These are phyloP conservation scores for Fomitopsis betulina DNA, from an alignment of 1,284 basidiomycete species.

Conservation along the genomic window DNA sequence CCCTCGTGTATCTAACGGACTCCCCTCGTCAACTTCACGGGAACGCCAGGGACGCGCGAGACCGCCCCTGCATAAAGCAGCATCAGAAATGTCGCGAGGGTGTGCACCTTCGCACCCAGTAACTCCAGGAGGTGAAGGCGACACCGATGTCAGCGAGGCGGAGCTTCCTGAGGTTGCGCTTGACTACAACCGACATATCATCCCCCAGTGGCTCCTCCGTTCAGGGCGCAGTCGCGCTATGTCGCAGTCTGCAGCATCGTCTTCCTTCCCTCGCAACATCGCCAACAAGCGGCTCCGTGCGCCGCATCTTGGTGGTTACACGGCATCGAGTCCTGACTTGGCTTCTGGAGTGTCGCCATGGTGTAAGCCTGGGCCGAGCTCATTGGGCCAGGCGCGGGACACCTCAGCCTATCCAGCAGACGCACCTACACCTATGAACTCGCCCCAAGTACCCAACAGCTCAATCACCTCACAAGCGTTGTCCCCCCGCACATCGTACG, in stretches of 20 bases:
- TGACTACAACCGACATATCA: constrained; percentile 92
- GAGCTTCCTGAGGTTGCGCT: constrained; percentile 89
- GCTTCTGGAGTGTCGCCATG: constrained; percentile 23
- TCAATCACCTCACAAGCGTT: constrained; percentile 1
- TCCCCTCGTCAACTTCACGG: constrained; percentile 5
- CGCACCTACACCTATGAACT: constrained; percentile 52
- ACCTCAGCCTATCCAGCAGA: constrained; percentile 27
- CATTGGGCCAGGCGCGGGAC: constrained; percentile 5
- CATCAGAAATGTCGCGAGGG: constrained; percentile 25
- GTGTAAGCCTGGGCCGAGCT: not conserved
- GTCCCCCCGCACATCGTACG: constrained; percentile 16
- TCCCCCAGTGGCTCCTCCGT: constrained; percentile 88
- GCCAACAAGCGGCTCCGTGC: constrained; percentile 24
- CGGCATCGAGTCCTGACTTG: constrained; percentile 66
- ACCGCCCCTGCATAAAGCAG: constrained; percentile 33
- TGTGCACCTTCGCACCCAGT: not conserved
- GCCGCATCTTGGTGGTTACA: constrained; percentile 42
- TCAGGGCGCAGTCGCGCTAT: constrained; percentile 47
- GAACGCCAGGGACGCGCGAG: constrained; percentile 8
- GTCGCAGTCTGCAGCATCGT: constrained; percentile 39
- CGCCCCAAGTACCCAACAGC: constrained; percentile 28
- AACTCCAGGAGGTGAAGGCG: constrained; percentile 26
- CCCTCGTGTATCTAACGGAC: constrained; percentile 30
- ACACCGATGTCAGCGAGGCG: constrained; percentile 54
- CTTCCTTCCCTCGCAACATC: constrained; percentile 13